Evolutionary conservation across 352 stramenopile genomes (phyloP).

Genomic region (Phytopythium vexans): DNA sequence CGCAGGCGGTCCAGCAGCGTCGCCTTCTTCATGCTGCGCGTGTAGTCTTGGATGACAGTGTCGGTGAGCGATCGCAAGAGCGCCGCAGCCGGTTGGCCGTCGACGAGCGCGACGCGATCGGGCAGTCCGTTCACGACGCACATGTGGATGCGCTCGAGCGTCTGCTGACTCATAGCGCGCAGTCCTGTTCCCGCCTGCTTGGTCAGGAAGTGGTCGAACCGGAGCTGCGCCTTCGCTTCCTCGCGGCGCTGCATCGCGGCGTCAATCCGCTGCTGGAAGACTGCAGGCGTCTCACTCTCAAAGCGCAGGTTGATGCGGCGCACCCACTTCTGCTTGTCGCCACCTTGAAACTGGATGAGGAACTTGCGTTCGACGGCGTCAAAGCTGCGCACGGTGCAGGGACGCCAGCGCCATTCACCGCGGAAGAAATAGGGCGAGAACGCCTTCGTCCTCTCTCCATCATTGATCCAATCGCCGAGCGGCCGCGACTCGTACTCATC

Average conservation of each 20-base stretch:
- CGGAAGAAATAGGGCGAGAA: conserved; percentile 84
- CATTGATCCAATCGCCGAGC: conserved; percentile 73
- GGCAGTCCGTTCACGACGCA: conserved; percentile 82
- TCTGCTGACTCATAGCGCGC: conserved; percentile 72
- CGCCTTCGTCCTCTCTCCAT: conserved; percentile 26
- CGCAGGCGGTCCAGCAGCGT: conserved; percentile 69
- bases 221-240: conserved; percentile 80
- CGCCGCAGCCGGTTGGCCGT: conserved; percentile 50
- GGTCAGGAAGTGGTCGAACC: conserved; percentile 90
- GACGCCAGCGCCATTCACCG: conserved; percentile 82
- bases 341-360: conserved; percentile 82
- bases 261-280: conserved; percentile 77
- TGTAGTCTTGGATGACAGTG: conserved; percentile 88
- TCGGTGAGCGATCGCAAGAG: conserved; percentile 86
- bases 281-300: conserved; percentile 60
- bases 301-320: conserved; percentile 92
- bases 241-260: conserved; percentile 61
- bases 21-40: conserved; percentile 91
- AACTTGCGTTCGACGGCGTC: conserved; percentile 65
- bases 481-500: conserved; percentile 76
- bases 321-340: conserved; percentile 85
- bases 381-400: conserved; percentile 63
- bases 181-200: conserved; percentile 73
- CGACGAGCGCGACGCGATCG: conserved; percentile 46
- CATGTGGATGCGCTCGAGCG: conserved; percentile 81